These are phyloP conservation scores for Geranium incanum DNA, from an alignment of 441 rosid species.

Conservation along the genomic window DNA sequence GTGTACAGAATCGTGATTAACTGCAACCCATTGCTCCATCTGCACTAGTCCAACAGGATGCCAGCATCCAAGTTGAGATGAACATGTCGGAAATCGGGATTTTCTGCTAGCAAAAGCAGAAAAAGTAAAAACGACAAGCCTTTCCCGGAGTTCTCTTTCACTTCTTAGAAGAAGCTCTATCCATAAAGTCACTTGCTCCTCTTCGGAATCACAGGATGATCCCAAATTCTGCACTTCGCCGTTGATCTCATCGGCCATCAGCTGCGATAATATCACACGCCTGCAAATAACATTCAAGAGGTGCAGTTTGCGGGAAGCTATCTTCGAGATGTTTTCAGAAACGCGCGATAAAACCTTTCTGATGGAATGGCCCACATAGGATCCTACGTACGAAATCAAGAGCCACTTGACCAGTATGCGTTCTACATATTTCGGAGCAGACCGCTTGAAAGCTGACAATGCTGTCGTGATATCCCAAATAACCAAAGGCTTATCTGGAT, in stretches of 20 bases:
- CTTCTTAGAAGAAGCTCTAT: conserved; percentile 48
- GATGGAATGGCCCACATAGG: conserved; percentile 31
- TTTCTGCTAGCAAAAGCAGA: conserved; percentile 34
- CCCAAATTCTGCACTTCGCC: conserved; percentile 28
- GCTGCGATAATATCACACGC: conserved; percentile 48
- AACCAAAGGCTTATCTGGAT: conserved; percentile 49
- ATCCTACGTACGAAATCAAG: conserved; percentile 38
- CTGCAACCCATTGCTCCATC: conserved; percentile 66
- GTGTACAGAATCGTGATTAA: conserved; percentile 24
- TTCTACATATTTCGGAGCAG: conserved; percentile 52
- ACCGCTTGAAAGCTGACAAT: conserved; percentile 55
- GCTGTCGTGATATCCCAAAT: conserved; percentile 76
- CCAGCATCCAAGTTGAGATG: conserved; percentile 36
- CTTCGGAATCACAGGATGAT: conserved; percentile 23
- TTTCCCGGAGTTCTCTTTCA: conserved; percentile 76
- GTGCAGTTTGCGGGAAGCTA: conserved; percentile 62
- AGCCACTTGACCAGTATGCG: conserved; percentile 61
- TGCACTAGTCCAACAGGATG: conserved; percentile 59
- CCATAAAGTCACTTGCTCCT: conserved; percentile 42
- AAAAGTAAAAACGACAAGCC: conserved; percentile 58
- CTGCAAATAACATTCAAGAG: conserved; percentile 64
- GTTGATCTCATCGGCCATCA: conserved; percentile 50
- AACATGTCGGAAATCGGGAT: conserved; percentile 23
- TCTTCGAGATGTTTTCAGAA: conserved; percentile 34
- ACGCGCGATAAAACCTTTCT: conserved; percentile 40